Evolutionary conservation across 2,329 filamentous ascomycete species (phyloP).

Genomic region (Stylonectria norvegica): DNA sequence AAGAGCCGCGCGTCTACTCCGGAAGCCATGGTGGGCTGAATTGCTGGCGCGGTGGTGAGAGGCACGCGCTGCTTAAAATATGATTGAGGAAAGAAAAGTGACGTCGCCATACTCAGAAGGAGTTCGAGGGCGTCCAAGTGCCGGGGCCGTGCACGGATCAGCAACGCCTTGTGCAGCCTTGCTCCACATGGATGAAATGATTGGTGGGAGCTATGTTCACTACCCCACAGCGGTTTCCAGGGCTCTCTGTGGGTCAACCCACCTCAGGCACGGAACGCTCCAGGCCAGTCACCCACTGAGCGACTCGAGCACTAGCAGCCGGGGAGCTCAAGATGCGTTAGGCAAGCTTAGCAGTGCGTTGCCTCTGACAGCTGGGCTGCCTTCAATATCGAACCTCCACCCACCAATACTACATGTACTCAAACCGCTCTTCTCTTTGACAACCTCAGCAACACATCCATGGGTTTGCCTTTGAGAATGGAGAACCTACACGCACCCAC

Average conservation of each 20-base stretch:
- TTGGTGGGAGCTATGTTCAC: too few species aligned
- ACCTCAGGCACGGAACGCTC: too few species aligned
- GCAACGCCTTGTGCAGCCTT: not conserved
- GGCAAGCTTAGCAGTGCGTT: too few species aligned
- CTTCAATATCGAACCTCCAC: too few species aligned
- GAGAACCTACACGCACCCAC: slow-evolving; percentile 57
- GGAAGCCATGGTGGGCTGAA: slow-evolving; percentile 61
- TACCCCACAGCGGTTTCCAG: too few species aligned
- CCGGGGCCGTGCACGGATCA: slow-evolving; percentile 10
- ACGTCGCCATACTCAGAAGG: slow-evolving; percentile 23
- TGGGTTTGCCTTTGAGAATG: slow-evolving; percentile 38
- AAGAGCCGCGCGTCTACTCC: slow-evolving; percentile 86
- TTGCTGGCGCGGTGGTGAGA: slow-evolving; percentile 14
- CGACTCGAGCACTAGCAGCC: too few species aligned
- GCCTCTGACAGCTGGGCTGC: too few species aligned
- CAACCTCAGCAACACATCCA: slow-evolving; percentile 3
- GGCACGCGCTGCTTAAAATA: slow-evolving; percentile 19
- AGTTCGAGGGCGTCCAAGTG: slow-evolving; percentile 5
- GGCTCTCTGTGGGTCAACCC: too few species aligned
- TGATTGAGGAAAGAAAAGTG: slow-evolving; percentile 25
- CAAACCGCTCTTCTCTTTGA: not conserved
- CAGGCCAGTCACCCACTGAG: too few species aligned
- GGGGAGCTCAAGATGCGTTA: too few species aligned
- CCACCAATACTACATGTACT: not conserved
- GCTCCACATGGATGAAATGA: too few species aligned